Base-by-base conservation (phyloP, 257 asterid genomes). In the Salvia splendens region DNA sequence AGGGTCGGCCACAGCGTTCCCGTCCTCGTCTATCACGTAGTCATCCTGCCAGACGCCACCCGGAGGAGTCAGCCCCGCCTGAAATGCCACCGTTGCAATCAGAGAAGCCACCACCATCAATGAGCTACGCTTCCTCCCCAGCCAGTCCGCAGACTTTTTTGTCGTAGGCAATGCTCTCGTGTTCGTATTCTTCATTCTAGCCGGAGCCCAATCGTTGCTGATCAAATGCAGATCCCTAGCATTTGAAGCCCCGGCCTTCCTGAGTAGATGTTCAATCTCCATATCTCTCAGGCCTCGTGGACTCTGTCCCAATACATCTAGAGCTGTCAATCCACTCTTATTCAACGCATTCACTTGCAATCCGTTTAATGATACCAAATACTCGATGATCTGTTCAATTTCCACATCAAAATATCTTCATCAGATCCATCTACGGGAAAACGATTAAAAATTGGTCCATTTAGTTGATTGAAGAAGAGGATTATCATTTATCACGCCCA, bases 261-360 rank as follows among this genome's bases (percentile, higher is more conserved):
- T 38, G 9, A 81, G 74, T 6, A 54, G 10, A 17, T 59, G 30
- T 47, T 74, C 79, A n/a, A 81, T 73, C 10, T 81, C 83, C 77
- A 77, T 74, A 40, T 81, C 83, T 79, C 70, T 73, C 42, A 80
- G n/a, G 43, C 69, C 82, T 65, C 78, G 66, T 12, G 81, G 84
- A 71, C 82, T 77, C 52, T 77, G 82, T 64, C 4, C 67, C 30
- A 81, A 68, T 57, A 79, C 11, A 56, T 84, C 85, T 51, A 77
- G 42, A 53, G 82, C 70, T 52, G 85, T 84, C 9, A 46, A 64
- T 6, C 80, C 55, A 48, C 56, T 65, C 61, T 40, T 62, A 8
- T 70, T 77, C 69, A 73, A 67, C 5, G 78, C 74, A 71, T 84
- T 81, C 58, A 75, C 79, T 65, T 84, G 80, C 40, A 77, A 6